Percentiles rank a stretch among this genome's conserved stretches.
Evolutionary conservation across 1,284 basidiomycete species (phyloP).

Genomic region (Pseudozyma flocculosa): DNA sequence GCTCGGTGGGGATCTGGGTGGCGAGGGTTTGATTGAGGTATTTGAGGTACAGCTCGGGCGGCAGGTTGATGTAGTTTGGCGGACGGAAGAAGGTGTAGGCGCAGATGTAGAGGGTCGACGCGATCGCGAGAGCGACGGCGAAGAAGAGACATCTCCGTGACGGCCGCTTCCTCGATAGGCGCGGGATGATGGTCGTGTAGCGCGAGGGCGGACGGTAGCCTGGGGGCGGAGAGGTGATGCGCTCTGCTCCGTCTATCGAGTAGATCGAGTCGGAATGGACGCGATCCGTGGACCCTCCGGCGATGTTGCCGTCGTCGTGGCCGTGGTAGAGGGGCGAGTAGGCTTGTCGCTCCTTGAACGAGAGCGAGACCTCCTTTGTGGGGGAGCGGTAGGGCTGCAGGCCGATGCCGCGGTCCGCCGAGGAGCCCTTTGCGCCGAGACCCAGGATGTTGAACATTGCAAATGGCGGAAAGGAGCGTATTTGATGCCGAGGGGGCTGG

Average conservation of each 20-base stretch:
- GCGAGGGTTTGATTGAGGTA: slow-evolving; percentile 18
- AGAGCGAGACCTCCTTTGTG: no score
- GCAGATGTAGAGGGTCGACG: slow-evolving; percentile 15
- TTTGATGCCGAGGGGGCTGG: no score
- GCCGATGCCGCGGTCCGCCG: no score
- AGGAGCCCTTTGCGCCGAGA: no score
- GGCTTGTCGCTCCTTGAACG: no score
- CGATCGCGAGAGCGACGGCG: slow-evolving; percentile 9
- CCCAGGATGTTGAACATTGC: no score
- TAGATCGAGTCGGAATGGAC: slow-evolving; percentile 2
- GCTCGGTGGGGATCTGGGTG: slow-evolving; percentile 20
- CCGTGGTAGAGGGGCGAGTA: no score
- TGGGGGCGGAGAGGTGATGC: slow-evolving; percentile 15
- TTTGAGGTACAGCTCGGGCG: slow-evolving; percentile 22
- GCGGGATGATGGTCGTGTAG: slow-evolving; percentile 13
- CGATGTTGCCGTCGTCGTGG: no score
- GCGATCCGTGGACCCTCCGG: not conserved
- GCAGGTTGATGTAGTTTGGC: slow-evolving; percentile 29
- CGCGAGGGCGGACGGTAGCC: slow-evolving; percentile 26
- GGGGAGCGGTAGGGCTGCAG: no score
- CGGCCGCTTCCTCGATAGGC: slow-evolving; percentile 17
- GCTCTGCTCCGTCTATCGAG: slow-evolving; percentile 8
- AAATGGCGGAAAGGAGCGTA: no score
- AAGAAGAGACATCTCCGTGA: slow-evolving; percentile 24
- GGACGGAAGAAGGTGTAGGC: slow-evolving; percentile 31